A percentile compares a stretch with the other conserved stretches of the same genome.
These are phyloP conservation scores for Tribonema minus DNA, from an alignment of 108 stramenopile species.

Conservation along the genomic window DNA sequence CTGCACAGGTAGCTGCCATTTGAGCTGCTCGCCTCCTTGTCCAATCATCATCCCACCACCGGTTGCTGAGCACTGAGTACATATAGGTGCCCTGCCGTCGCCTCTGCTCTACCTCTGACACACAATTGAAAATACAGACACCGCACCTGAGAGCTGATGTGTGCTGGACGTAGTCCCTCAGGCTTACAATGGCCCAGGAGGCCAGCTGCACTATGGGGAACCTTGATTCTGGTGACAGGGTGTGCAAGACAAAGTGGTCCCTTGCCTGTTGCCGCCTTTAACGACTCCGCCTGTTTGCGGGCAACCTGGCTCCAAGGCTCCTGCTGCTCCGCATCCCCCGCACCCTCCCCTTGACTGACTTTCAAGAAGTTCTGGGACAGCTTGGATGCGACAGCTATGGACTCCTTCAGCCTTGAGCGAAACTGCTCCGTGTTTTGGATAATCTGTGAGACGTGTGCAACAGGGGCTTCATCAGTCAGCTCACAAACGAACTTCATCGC, in stretches of 20 bases:
- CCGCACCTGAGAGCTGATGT: background rate
- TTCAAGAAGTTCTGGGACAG: background rate
- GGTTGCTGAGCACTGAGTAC: no score
- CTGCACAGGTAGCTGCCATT: no score
- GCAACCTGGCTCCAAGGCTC: background rate
- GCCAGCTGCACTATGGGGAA: background rate
- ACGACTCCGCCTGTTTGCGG: background rate
- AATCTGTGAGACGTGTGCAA: background rate
- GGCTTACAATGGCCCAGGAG: background rate
- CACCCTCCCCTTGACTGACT: background rate
- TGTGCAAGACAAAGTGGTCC: background rate
- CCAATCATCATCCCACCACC: no score
- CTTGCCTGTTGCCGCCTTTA: background rate
- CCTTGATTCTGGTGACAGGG: background rate
- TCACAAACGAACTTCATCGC: no score
- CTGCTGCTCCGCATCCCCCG: background rate
- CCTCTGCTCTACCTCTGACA: no score
- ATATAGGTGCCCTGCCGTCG: no score
- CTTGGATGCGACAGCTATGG: background rate
- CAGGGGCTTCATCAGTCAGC: background rate
- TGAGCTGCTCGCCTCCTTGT: no score
- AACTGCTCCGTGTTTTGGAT: background rate
- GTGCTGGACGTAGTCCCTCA: background rate
- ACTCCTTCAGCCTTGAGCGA: background rate
- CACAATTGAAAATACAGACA: background rate